Evolutionary conservation across 176 grass and related monocot genomes (phyloP).

Genomic region (Raddia distichophylla): DNA sequence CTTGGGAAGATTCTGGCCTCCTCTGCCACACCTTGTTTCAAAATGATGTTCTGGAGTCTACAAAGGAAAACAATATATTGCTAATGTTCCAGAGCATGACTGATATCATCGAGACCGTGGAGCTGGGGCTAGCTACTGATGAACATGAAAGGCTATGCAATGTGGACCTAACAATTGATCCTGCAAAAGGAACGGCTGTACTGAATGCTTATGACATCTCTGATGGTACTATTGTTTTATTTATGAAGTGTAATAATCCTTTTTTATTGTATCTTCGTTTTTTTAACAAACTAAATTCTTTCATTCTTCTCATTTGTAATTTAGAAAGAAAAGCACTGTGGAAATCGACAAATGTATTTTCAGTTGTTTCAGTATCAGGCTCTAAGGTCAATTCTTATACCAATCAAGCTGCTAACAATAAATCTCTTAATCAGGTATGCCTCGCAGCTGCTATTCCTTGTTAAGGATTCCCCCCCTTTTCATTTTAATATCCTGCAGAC

Average conservation of each 20-base stretch:
- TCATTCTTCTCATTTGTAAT: not conserved
- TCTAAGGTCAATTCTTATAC: not conserved
- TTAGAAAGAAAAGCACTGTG: not conserved
- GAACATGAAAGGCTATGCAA: not conserved
- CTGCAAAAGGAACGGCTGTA: not conserved
- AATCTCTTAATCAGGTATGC: not conserved
- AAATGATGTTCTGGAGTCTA: not conserved
- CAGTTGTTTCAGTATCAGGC: not conserved
- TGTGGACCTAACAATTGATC: not conserved
- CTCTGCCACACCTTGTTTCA: not conserved
- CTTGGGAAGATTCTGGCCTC: not conserved
- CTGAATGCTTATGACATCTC: not conserved
- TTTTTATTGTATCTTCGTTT: not conserved
- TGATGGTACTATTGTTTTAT: not conserved
- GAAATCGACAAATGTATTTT: not conserved
- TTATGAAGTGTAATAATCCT: not conserved
- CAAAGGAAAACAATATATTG: not conserved
- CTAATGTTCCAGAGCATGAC: not conserved
- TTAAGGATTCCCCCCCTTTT: not conserved
- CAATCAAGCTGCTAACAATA: not conserved
- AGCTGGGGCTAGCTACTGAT: not conserved
- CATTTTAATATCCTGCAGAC: not conserved
- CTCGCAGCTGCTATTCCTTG: not conserved
- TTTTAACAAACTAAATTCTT: not conserved
- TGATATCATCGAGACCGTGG: not conserved